These are phyloP conservation scores for Saprolegnia parasitica DNA, from an alignment of 352 stramenopile species.

Conservation along the genomic window DNA sequence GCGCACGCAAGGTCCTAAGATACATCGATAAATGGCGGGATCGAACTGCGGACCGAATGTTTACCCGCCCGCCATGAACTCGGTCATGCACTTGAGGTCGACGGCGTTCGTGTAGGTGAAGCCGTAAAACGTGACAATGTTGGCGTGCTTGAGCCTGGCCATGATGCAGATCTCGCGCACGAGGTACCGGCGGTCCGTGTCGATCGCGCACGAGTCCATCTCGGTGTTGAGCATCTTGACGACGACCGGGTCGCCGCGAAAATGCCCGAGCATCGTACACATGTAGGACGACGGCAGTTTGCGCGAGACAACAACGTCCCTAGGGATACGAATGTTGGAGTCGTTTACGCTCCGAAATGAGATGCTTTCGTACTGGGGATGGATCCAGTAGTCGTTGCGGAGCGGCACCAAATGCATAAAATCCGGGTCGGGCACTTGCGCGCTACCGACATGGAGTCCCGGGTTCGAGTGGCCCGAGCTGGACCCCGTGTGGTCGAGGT, in stretches of 20 bases:
- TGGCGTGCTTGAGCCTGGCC: conserved; percentile 25
- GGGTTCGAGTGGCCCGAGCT: not conserved
- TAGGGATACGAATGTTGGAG: not conserved
- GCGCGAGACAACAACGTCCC: conserved; percentile 22
- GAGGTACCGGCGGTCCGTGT: conserved; percentile 25
- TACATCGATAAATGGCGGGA: not conserved
- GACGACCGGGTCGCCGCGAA: conserved; percentile 19
- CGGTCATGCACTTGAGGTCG: conserved; percentile 32
- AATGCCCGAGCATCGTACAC: conserved; percentile 27
- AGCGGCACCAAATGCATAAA: conserved; percentile 19
- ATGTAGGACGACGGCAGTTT: conserved; percentile 27
- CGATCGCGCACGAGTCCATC: not conserved
- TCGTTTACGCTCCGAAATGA: too few relatives aligned
- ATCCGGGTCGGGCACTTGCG: conserved; percentile 12
- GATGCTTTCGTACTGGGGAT: conserved; percentile 3
- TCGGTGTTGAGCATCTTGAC: conserved; percentile 28
- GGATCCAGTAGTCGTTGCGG: conserved; percentile 17
- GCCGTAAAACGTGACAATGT: conserved; percentile 29
- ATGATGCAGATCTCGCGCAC: conserved; percentile 29
- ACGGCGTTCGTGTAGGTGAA: conserved; percentile 27
- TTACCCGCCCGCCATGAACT: conserved; percentile 38
- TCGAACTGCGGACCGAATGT: too few relatives aligned
- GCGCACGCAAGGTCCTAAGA: conserved; percentile 6
- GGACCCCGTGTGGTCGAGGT: not conserved
- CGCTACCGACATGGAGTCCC: too few relatives aligned